Evolutionary conservation across 306 rosid genomes (phyloP).

Genomic region (Begonia fuchsioides): DNA sequence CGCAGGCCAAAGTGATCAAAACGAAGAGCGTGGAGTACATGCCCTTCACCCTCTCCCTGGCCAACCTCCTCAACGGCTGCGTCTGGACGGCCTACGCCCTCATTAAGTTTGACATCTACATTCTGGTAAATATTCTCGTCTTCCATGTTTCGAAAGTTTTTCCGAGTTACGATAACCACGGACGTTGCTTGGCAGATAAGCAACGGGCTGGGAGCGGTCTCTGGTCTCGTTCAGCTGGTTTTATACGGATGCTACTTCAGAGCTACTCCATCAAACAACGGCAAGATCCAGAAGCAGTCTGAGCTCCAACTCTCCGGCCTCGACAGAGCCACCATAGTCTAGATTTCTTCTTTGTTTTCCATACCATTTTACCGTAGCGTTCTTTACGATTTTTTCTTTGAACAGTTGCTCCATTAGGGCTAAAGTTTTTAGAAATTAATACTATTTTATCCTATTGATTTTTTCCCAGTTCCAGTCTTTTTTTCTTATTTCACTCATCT

Average conservation of each 20-base stretch:
- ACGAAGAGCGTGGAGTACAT: slow-evolving; percentile 63
- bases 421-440: too few relatives aligned
- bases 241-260: slow-evolving; percentile 26
- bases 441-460: too few relatives aligned
- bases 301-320: slow-evolving; percentile 23
- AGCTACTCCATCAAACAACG: slow-evolving; percentile 4
- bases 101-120: slow-evolving; percentile 36
- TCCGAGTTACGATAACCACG: too few relatives aligned
- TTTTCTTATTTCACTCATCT: too few relatives aligned
- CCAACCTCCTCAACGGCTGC: slow-evolving; percentile 52
- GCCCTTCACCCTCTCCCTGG: slow-evolving; percentile 58
- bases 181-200: slow-evolving; percentile 28
- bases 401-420: too few relatives aligned
- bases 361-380: too few relatives aligned
- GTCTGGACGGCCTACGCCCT: slow-evolving; percentile 75
- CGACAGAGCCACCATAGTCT: too few relatives aligned
- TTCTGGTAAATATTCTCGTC: slow-evolving; percentile 21
- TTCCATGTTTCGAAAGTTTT: background rate
- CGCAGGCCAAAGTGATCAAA: slow-evolving; percentile 21
- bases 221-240: slow-evolving; percentile 39
- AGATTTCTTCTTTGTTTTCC: too few relatives aligned
- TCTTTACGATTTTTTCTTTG: too few relatives aligned
- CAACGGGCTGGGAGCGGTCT: slow-evolving; percentile 46
- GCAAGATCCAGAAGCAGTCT: slow-evolving; percentile 6
- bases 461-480: too few relatives aligned